Evolutionary conservation across 2,329 filamentous ascomycete genomes (phyloP).

Genomic region (Neophaeococcomyces aloes): DNA sequence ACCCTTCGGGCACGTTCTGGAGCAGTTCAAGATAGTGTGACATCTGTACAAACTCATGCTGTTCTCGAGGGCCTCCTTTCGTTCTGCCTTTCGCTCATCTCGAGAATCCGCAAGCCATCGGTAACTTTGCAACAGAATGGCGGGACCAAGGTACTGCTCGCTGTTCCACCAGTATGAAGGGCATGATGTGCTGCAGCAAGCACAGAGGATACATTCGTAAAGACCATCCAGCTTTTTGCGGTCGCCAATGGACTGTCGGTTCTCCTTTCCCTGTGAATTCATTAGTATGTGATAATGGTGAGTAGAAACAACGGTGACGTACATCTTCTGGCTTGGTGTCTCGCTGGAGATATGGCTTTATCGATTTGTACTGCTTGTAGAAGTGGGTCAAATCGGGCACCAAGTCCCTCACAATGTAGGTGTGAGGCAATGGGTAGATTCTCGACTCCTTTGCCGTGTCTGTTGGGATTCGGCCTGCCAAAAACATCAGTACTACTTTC

Average conservation of each 20-base stretch:
- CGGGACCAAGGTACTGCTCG: constrained; percentile 95
- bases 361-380: constrained; percentile 99
- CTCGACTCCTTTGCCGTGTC: constrained; percentile 72
- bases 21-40: constrained; percentile 99
- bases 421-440: constrained; percentile 96
- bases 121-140: constrained; percentile 93
- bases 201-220: constrained; percentile 98
- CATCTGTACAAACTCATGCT: constrained; percentile 98
- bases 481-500: constrained; percentile 8
- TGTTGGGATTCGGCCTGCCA: constrained; percentile 76
- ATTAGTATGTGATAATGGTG: constrained; percentile 16
- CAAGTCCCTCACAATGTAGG: constrained; percentile 97
- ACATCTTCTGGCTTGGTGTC: constrained; percentile 75
- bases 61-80: constrained; percentile 89
- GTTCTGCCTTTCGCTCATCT: constrained; percentile 78
- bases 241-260: constrained; percentile 81
- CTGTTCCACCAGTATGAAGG: constrained; percentile 99
- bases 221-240: constrained; percentile 94
- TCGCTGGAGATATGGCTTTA: constrained; percentile 95
- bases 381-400: constrained; percentile 96
- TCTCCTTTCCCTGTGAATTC: constrained; percentile 72
- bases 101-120: constrained; percentile 92
- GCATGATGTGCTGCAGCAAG: constrained; percentile 97
- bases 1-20: constrained; percentile 94
- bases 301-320: constrained; percentile 19